phyloP scores from a whole-genome alignment of 768 basidiomycete genomes.

The Trametes maxima region DNA sequence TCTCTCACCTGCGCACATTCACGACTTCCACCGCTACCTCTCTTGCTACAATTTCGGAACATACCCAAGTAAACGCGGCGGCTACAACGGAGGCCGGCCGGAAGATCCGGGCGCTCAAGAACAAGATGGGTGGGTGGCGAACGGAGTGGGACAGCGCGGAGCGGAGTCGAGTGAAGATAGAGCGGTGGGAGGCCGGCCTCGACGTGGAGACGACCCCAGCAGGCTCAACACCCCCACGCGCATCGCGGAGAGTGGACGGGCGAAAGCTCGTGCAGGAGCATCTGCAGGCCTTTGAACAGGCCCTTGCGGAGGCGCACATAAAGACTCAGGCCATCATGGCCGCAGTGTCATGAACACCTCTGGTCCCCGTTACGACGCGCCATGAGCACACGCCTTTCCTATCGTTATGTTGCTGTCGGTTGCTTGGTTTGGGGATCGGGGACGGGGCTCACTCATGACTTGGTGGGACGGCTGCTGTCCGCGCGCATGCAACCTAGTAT shows the following conservation, averaged over 20 bases:
- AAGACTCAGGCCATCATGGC: conserved; percentile 87
- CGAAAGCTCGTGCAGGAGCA: conserved; percentile 77
- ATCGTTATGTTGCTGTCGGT: conserved; percentile 19
- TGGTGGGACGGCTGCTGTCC: conserved; percentile 5
- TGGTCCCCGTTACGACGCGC: neutral
- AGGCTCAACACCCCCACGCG: conserved; percentile 30
- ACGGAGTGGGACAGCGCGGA: conserved; percentile 87
- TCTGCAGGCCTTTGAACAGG: conserved; percentile 71
- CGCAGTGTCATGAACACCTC: conserved; percentile 42
- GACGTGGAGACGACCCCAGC: conserved; percentile 38
- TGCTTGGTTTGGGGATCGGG: conserved; percentile 18
- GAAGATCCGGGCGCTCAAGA: conserved; percentile 83
- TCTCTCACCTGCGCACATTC: conserved; percentile 70
- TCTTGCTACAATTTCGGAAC: conserved; percentile 78
- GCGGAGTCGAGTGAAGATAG: conserved; percentile 71
- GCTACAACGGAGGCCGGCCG: conserved; percentile 84
- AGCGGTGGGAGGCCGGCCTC: conserved; percentile 78
- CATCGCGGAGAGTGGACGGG: conserved; percentile 60
- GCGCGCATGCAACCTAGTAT: conserved; percentile 18
- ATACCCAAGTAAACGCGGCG: conserved; percentile 86
- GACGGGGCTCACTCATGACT: neutral
- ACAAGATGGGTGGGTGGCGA: conserved; percentile 78
- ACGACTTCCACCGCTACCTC: conserved; percentile 77
- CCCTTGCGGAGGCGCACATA: conserved; percentile 67
- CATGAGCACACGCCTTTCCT: conserved; percentile 7